Evolutionary conservation across 2,329 filamentous ascomycete genomes (phyloP).

Genomic region (Diaporthe helianthi): DNA sequence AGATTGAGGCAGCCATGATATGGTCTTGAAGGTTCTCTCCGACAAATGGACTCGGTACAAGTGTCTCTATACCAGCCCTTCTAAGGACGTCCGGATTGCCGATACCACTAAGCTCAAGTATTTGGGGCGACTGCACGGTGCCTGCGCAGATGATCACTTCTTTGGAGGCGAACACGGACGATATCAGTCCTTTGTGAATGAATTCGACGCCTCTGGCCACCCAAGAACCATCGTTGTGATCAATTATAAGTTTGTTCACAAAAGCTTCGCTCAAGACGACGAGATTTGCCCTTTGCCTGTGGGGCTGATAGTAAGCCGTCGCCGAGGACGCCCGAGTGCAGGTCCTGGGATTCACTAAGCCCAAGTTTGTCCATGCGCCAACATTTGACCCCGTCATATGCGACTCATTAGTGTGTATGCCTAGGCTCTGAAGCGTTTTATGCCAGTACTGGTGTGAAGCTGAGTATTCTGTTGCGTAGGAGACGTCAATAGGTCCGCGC

Average conservation of each 20-base stretch:
- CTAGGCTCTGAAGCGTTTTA: conserved; percentile 44
- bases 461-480: conserved; percentile 38
- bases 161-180: not conserved
- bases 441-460: conserved; percentile 43
- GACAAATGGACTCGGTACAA: conserved; percentile 52
- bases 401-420: conserved; percentile 45
- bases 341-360: conserved; percentile 49
- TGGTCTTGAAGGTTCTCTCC: conserved; percentile 60
- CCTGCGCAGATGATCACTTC: conserved; percentile 69
- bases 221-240: conserved; percentile 21
- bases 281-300: conserved; percentile 49
- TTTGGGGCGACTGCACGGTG: conserved; percentile 61
- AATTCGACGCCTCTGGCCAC: conserved; percentile 43
- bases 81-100: conserved; percentile 54
- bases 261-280: conserved; percentile 50
- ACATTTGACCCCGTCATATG: conserved; percentile 47
- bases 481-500: conserved; percentile 42
- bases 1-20: conserved; percentile 49
- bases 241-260: conserved; percentile 50
- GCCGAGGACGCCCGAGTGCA: conserved; percentile 48
- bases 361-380: conserved; percentile 53
- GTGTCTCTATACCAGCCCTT: conserved; percentile 50
- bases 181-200: conserved; percentile 37
- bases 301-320: conserved; percentile 54
- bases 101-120: conserved; percentile 67